phyloP scores from a whole-genome alignment of 495 filamentous ascomycete species.

The Hypoxylon fuscum region DNA sequence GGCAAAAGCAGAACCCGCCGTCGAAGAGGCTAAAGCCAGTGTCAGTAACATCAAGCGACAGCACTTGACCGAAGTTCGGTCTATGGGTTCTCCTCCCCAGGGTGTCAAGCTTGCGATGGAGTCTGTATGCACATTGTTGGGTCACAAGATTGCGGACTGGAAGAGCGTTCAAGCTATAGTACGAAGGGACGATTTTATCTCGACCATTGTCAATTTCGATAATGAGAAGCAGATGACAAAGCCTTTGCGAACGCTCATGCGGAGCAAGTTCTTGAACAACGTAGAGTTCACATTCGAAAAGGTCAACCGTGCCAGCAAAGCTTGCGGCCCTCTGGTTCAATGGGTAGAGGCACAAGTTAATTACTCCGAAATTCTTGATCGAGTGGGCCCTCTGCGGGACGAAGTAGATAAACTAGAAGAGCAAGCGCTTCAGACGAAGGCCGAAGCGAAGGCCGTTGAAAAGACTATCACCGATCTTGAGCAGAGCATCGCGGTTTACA shows the following conservation, averaged over 20 bases:
- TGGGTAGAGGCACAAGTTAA: slow-evolving; percentile 98
- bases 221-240: slow-evolving; percentile 96
- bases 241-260: slow-evolving; percentile 83
- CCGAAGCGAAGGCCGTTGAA: slow-evolving; percentile 90
- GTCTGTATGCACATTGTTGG: slow-evolving; percentile 91
- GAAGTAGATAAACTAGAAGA: slow-evolving; percentile 90
- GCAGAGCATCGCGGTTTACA: slow-evolving; percentile 93
- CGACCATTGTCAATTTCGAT: slow-evolving; percentile 96
- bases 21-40: slow-evolving; percentile 89
- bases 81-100: slow-evolving; percentile 89
- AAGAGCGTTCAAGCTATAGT: slow-evolving; percentile 87
- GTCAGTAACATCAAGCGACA: slow-evolving; percentile 98
- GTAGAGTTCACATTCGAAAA: slow-evolving; percentile 95
- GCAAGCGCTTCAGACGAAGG: slow-evolving; percentile 89
- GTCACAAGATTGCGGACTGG: slow-evolving; percentile 90
- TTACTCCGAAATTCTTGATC: slow-evolving; percentile 95
- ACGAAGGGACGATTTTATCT: slow-evolving; percentile 94
- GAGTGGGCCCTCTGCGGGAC: slow-evolving; percentile 90
- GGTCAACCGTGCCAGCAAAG: slow-evolving; percentile 94
- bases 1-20: slow-evolving; percentile 91
- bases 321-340: slow-evolving; percentile 94
- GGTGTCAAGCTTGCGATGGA: slow-evolving; percentile 93
- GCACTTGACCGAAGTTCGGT: slow-evolving; percentile 96
- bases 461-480: slow-evolving; percentile 85
- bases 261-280: slow-evolving; percentile 88